phyloP scores from a whole-genome alignment of 2,329 filamentous ascomycete species.

The Pyrenophora tritici-repentis region DNA sequence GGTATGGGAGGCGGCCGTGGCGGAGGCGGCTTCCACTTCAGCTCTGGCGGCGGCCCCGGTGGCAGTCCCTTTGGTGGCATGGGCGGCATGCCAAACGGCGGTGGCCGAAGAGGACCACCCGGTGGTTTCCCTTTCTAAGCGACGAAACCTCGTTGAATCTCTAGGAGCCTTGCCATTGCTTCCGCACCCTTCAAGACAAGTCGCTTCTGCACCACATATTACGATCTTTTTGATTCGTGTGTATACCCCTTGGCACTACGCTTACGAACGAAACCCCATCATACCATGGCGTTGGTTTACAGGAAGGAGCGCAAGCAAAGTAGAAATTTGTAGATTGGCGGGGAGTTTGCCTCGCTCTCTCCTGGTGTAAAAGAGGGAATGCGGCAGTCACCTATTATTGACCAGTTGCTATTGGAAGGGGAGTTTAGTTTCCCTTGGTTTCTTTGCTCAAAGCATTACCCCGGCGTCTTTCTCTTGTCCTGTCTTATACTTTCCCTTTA shows the following conservation, averaged over 20 bases:
- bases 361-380: background rate
- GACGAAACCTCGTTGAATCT: background rate
- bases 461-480: too few relatives aligned
- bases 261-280: constrained; percentile 1
- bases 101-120: constrained; percentile 38
- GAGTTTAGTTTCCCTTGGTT: background rate
- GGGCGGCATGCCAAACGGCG: constrained; percentile 43
- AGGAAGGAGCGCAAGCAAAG: constrained; percentile 1
- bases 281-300: constrained; percentile 6
- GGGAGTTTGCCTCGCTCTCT: background rate
- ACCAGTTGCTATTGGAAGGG: background rate
- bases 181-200: background rate
- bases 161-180: background rate
- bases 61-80: constrained; percentile 43
- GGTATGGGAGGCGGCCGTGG: constrained; percentile 53
- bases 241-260: constrained; percentile 7
- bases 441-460: too few relatives aligned
- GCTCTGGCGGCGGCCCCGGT: constrained; percentile 52
- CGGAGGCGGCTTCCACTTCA: constrained; percentile 54
- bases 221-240: constrained; percentile 4
- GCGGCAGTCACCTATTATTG: too few relatives aligned
- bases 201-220: background rate
- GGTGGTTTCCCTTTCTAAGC: constrained; percentile 40
- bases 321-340: background rate
- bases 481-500: too few relatives aligned